Conservation (phyloP, 2,329 filamentous ascomycete genomes). For the Fusarium subglutinans region DNA sequence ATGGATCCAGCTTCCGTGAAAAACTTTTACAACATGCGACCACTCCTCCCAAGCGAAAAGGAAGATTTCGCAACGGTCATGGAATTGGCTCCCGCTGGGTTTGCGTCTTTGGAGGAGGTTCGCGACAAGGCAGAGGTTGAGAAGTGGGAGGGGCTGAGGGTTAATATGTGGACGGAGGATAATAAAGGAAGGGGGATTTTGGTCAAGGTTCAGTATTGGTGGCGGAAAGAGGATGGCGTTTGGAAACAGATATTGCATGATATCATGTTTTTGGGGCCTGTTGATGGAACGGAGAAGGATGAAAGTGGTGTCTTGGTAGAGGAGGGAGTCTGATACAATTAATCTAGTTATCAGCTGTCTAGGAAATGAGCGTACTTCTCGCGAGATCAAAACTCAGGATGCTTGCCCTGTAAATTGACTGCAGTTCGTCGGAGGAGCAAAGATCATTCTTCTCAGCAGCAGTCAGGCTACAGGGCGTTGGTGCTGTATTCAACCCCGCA, state of each 20-base stretch:
- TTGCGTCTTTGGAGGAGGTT: neutral
- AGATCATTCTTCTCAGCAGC: neutral
- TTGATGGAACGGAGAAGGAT: conserved; percentile 1
- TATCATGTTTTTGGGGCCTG: neutral
- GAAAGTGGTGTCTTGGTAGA: neutral
- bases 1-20: neutral
- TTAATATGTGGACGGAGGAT: conserved; percentile 17
- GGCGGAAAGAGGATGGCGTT: neutral
- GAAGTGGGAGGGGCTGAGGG: neutral
- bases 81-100: neutral
- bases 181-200: neutral
- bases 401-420: neutral
- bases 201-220: conserved; percentile 19
- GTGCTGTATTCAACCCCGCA: neutral
- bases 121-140: neutral
- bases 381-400: neutral
- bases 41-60: neutral
- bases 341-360: neutral
- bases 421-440: neutral
- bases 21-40: neutral
- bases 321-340: neutral
- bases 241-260: conserved; percentile 18
- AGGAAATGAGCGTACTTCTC: neutral
- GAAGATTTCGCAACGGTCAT: neutral
- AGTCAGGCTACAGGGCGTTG: neutral